Evolutionary conservation across 148 eudicot species (phyloP).

Genomic region (Fagopyrum tataricum): DNA sequence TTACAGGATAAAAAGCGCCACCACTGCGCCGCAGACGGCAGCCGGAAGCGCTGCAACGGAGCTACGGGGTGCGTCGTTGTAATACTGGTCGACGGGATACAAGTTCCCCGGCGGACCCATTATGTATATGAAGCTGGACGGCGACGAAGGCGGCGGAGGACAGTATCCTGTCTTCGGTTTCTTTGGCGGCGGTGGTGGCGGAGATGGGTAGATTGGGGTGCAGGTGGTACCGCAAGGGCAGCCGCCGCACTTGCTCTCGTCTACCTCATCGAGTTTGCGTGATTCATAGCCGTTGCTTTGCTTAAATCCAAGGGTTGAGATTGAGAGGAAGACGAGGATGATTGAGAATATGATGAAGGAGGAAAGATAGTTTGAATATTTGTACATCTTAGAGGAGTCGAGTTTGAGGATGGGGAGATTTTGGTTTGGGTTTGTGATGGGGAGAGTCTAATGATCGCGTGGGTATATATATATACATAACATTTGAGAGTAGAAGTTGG

Average conservation of each 20-base stretch:
- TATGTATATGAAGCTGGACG: conserved; percentile 16
- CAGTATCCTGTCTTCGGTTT: conserved; percentile 12
- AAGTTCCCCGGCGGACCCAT: conserved; percentile 17
- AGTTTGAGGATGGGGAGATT: not conserved
- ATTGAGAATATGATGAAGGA: not conserved
- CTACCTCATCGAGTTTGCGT: conserved; percentile 25
- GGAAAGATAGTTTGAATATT: not conserved
- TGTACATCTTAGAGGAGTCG: not conserved
- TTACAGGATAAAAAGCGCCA: not conserved
- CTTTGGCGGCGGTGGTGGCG: conserved; percentile 12
- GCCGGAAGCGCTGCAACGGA: not conserved
- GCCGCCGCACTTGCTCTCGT: conserved; percentile 29
- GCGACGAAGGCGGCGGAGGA: conserved; percentile 29
- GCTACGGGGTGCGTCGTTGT: conserved; percentile 1
- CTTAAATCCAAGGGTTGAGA: not conserved
- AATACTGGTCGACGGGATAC: conserved; percentile 20
- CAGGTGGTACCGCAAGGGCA: conserved; percentile 29
- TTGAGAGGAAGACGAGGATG: not conserved
- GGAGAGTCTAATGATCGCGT: not conserved
- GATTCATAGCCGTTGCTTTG: not conserved
- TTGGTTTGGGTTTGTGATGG: not conserved
- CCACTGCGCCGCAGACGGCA: conserved; percentile 5
- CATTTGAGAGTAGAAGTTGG: not conserved
- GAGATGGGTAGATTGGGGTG: conserved; percentile 22
- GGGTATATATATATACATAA: not conserved